Evolutionary conservation across 179 eudicot genomes (phyloP), one percentile per base, ranked within the genome.

Genomic region (Sideroxylon spinosum): DNA sequence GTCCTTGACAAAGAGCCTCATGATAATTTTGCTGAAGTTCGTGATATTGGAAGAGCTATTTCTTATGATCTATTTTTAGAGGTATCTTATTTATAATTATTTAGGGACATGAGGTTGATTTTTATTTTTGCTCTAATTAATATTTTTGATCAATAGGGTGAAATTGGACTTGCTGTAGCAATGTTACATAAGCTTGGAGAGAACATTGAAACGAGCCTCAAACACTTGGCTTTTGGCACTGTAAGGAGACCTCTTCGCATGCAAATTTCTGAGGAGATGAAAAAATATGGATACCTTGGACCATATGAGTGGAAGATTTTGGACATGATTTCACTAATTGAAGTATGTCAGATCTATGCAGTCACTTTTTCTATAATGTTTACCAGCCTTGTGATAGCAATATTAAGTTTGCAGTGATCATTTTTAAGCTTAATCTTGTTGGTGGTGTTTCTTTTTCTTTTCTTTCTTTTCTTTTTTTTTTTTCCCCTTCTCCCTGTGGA

Each of bases 151-250:
- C 81, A 23, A 83, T 81, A 93, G 98, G 98, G 97, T 80, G 99
- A 93, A 85, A 90, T 88, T 75, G 88, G 84, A 82, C 91, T 91
- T 83, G 99, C 93, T 65, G 85, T 91, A 75, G 82, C 91, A 76
- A 93, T 93, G 16, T 78, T 95, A 87, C 95, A 88, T 88, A 95
- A 91, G 87, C 99, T 93, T 82, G 99, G 99, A 68, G 99, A 95
- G 83, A 93, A 95, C 79, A 73, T 93, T 69, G 98, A 95, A 87
- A 85, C 86, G 78, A 85, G 92, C 82, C 91, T 95, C 76, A 91
- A 85, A 87, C 92, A 93, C 83, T 85, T 95, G 82, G 85, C 87
- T 64, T 93, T 91, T 82, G 99, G 99, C 73, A 88, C 99, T 72
- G 88, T 95, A 64, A 86, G 91, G 84, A 86, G 93, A 84, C 83